These are phyloP conservation scores for Maudiozyma serrabonitensis DNA, from an alignment of 805 yeast genomes.

Conservation along the genomic window DNA sequence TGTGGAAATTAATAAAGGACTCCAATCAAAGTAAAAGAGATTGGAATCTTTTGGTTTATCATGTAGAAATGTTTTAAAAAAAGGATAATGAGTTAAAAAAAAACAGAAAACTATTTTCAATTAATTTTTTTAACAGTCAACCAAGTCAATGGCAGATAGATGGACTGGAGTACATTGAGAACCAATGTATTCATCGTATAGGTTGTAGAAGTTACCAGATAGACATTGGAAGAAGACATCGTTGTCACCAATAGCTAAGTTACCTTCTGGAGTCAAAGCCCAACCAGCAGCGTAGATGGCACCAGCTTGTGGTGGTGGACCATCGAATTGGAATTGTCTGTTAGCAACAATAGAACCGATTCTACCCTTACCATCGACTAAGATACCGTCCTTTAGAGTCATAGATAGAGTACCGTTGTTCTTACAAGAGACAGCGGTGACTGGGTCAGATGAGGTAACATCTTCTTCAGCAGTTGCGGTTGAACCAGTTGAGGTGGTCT, in stretches of 20 bases:
- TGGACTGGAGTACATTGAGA: constrained; percentile 54
- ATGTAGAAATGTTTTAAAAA: not conserved
- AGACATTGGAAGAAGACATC: constrained; percentile 55
- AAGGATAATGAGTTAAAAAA: not conserved
- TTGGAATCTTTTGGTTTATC: too few relatives aligned
- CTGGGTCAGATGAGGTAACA: constrained; percentile 13
- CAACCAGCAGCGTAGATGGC: constrained; percentile 51
- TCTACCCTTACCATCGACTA: constrained; percentile 48
- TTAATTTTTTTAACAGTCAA: constrained; percentile 36
- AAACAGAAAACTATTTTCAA: not conserved
- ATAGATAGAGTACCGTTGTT: constrained; percentile 38
- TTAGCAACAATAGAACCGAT: constrained; percentile 61
- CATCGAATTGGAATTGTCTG: constrained; percentile 68
- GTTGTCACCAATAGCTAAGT: constrained; percentile 47
- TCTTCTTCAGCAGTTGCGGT: constrained; percentile 5
- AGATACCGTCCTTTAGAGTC: constrained; percentile 40
- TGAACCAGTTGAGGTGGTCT: not conserved
- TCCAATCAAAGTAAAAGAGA: too few relatives aligned
- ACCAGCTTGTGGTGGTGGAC: constrained; percentile 67
- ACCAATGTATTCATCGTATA: constrained; percentile 49
- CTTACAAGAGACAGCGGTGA: constrained; percentile 30
- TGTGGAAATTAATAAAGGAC: too few relatives aligned
- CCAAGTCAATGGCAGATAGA: constrained; percentile 48
- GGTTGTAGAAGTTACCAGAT: constrained; percentile 60
- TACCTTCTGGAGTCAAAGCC: constrained; percentile 42